Conservation (phyloP, 2,329 filamentous ascomycete genomes). For the Xylogone sp. region DNA sequence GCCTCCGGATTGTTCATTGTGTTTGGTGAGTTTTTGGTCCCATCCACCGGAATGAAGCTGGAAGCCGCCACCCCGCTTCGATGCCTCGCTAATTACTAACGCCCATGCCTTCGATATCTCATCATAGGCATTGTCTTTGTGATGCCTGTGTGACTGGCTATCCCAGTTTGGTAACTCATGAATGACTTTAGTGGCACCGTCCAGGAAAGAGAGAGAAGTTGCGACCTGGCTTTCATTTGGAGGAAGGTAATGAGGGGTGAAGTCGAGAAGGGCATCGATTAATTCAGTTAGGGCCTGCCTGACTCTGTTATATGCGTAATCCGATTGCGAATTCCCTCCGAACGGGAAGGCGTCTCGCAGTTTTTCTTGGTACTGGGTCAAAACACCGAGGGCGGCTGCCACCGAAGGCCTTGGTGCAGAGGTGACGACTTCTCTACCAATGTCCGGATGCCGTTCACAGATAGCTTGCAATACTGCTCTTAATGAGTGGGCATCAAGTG, state of each 20-base stretch:
- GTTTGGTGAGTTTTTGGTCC: conserved; percentile 83
- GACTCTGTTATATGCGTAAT: conserved; percentile 94
- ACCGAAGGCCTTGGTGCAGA: conserved; percentile 86
- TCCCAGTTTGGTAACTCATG: conserved; percentile 91
- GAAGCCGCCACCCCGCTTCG: conserved; percentile 87
- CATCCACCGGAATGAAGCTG: conserved; percentile 85
- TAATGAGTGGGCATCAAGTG: conserved; percentile 80
- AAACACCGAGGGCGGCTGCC: conserved; percentile 71
- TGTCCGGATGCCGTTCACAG: conserved; percentile 83
- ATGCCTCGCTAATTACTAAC: conserved; percentile 82
- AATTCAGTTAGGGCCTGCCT: conserved; percentile 75
- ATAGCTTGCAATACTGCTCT: conserved; percentile 84
- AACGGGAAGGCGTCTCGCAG: conserved; percentile 80
- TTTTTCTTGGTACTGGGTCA: conserved; percentile 75
- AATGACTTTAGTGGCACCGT: conserved; percentile 85
- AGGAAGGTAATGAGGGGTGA: conserved; percentile 91
- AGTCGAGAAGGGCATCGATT: conserved; percentile 87
- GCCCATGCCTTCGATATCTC: conserved; percentile 94
- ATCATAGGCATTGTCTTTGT: conserved; percentile 94
- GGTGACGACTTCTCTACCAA: conserved; percentile 78
- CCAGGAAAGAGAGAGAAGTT: conserved; percentile 79
- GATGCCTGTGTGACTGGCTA: conserved; percentile 79
- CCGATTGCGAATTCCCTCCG: conserved; percentile 77
- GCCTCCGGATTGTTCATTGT: conserved; percentile 82
- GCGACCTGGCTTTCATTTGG: conserved; percentile 84